Conservation (phyloP, 495 filamentous ascomycete genomes). For the Penicillium subrubescens region DNA sequence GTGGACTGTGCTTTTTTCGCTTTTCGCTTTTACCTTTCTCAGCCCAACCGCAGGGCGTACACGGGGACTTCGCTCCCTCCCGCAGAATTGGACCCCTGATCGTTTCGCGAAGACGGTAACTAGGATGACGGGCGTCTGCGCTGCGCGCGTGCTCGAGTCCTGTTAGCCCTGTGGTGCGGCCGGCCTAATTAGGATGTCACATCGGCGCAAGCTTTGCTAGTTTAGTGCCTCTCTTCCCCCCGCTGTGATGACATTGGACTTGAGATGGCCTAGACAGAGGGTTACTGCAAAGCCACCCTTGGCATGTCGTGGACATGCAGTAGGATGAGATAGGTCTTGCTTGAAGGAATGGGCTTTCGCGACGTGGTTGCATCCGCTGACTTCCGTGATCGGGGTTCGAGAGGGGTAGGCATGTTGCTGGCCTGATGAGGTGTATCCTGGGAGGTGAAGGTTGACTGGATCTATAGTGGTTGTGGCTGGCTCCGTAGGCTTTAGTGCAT, state of each 20-base stretch:
- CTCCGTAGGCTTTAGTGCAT: neutral
- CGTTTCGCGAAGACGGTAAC: neutral
- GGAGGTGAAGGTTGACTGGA: neutral
- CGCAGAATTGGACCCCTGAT: neutral
- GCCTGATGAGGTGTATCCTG: neutral
- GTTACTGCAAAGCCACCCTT: conserved; percentile 1
- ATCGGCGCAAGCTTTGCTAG: conserved; percentile 5
- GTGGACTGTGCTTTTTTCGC: conserved; percentile 4
- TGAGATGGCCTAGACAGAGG: neutral
- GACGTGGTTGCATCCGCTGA: neutral
- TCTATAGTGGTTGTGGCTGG: neutral
- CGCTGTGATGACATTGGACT: neutral
- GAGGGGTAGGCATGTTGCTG: neutral
- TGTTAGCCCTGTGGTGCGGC: neutral
- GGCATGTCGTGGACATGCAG: neutral
- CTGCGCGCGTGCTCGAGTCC: conserved; percentile 5
- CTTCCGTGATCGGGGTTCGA: neutral
- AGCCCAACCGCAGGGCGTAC: conserved; percentile 8
- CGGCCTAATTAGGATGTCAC: neutral
- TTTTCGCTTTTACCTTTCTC: neutral
- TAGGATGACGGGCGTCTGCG: conserved; percentile 1
- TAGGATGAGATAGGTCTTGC: neutral
- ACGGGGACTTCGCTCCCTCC: neutral
- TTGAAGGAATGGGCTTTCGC: neutral
- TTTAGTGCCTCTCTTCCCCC: neutral